Conservation (phyloP, 441 rosid genomes). For the Mallotus repandus region DNA sequence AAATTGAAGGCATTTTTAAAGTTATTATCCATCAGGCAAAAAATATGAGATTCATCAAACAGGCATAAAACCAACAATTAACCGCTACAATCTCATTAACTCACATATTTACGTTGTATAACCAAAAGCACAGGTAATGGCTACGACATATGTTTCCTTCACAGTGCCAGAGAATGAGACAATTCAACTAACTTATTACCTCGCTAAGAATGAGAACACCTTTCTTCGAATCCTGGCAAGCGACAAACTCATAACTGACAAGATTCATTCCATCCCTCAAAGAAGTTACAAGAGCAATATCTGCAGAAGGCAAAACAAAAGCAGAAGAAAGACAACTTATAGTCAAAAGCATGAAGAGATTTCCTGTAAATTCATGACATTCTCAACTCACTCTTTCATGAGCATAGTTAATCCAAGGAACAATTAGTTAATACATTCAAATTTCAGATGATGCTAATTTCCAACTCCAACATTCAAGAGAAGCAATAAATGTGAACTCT, state of each 20-base stretch:
- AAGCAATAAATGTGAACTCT: background rate
- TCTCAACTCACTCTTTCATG: background rate
- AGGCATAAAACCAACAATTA: background rate
- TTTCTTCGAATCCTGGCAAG: slow-evolving; percentile 95
- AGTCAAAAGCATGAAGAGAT: background rate
- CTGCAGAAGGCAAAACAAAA: slow-evolving; percentile 38
- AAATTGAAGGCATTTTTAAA: background rate
- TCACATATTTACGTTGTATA: background rate
- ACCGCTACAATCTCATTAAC: background rate
- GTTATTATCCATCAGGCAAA: background rate
- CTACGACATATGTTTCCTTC: background rate
- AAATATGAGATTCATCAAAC: background rate
- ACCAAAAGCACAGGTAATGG: background rate
- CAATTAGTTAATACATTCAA: background rate
- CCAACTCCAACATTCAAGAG: background rate
- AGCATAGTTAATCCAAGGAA: background rate
- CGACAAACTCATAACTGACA: slow-evolving; percentile 98
- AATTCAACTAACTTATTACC: slow-evolving; percentile 44
- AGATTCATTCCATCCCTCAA: slow-evolving; percentile 99
- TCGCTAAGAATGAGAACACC: slow-evolving; percentile 99
- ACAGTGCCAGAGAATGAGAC: slow-evolving; percentile 1
- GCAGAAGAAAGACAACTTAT: background rate
- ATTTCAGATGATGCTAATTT: background rate
- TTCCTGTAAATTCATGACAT: background rate
- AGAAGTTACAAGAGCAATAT: slow-evolving; percentile 97